phyloP scores from a whole-genome alignment of 768 basidiomycete species.

The Lanmaoa pseudosensibilis region DNA sequence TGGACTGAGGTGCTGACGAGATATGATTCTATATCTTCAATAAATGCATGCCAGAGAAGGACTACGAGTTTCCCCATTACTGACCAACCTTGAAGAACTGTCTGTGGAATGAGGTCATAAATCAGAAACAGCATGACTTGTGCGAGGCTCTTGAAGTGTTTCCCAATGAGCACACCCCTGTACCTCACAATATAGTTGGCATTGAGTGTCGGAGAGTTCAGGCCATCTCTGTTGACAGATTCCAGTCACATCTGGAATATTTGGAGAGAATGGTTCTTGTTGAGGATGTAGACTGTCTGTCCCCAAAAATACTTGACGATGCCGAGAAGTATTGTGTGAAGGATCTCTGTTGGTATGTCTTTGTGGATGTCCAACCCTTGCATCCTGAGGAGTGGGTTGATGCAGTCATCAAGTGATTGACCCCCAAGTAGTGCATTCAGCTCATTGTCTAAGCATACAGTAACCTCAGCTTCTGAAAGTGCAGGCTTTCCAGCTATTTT shows the following conservation, averaged over 20 bases:
- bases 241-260: no score
- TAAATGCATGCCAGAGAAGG: not conserved
- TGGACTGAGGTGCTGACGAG: not conserved
- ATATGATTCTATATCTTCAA: not conserved
- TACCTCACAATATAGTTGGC: no score
- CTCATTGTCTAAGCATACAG: not conserved
- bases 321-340: not conserved
- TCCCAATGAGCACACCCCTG: constrained; percentile 29
- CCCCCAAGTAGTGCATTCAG: not conserved
- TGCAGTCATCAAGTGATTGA: constrained; percentile 20
- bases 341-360: not conserved
- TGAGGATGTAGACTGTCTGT: no score
- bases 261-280: no score
- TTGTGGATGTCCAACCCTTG: constrained; percentile 1
- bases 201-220: no score
- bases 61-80: not conserved
- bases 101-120: constrained; percentile 31
- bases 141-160: constrained; percentile 32
- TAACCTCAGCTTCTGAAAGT: not conserved
- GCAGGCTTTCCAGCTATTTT: no score
- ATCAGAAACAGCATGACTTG: constrained; percentile 34
- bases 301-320: no score
- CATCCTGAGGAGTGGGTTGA: constrained; percentile 20
- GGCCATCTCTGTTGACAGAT: no score
- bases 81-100: not conserved